Base-by-base conservation (phyloP, 306 rosid species). In the Dryas alaskensis region DNA sequence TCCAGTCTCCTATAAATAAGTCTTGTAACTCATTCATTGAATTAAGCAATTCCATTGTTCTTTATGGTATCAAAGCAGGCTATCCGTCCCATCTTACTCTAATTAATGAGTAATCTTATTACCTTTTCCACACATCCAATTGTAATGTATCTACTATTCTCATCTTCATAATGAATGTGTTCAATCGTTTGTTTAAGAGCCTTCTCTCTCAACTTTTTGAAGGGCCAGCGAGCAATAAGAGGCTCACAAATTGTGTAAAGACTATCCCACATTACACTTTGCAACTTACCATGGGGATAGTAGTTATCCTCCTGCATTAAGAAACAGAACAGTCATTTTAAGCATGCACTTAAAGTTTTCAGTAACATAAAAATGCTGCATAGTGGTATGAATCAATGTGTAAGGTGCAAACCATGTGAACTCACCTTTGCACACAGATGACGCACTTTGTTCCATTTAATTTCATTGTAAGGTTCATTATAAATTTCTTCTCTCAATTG, bases 381-480 rank as follows among this genome's bases (percentile, higher is more conserved):
- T 10, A 22, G 8, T 25, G 40, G 10, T 25, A 45, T 22, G 25
- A 61, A 8, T 3, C 9, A 50, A 16, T 31, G 0, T 7, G 11
- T 10, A 22, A 3, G 55, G 50, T 5, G 55, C 44, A 11, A 25
- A 47, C 37, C 5, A 51, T 9, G 10, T 8, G 22, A 12, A 22
- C 31, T 40, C 8, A 86, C 91, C 80, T 88, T 69, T 39, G 92
- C 84, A 60, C 97, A 89, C 3, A 54, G 73, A 49, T 88, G 97
- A 6, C 96, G 87, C 2, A 76, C 78, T 68, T 79, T 77, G 37
- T 59, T 81, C 97, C 97, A 89, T 12, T 87, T 65, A 60, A 88
- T 66, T 60, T 82, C 45, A n/a, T n/a, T n/a, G n/a, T n/a, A n/a
- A n/a, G n/a, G n/a, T n/a, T n/a, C n/a, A n/a, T n/a, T n/a, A n/a